These are phyloP conservation scores for Aspergillus luchuensis DNA, from an alignment of 2,329 filamentous ascomycete species.

Conservation along the genomic window DNA sequence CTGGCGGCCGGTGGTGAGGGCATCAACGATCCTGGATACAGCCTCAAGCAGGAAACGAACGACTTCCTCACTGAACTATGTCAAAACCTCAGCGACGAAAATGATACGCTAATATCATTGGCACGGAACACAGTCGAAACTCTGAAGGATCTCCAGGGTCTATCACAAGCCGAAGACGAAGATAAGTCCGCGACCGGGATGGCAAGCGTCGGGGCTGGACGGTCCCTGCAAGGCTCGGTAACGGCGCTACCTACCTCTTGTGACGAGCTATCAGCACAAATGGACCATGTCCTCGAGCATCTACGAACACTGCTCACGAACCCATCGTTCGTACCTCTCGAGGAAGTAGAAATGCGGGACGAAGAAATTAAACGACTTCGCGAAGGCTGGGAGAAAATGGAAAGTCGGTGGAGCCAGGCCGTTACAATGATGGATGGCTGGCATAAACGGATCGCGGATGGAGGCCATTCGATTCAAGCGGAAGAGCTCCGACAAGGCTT, in stretches of 20 bases:
- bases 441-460: slow-evolving; percentile 71
- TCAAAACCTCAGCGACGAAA: slow-evolving; percentile 84
- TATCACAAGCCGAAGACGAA: slow-evolving; percentile 37
- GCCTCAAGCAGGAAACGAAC: slow-evolving; percentile 82
- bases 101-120: slow-evolving; percentile 75
- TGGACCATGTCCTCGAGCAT: slow-evolving; percentile 77
- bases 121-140: slow-evolving; percentile 71
- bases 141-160: slow-evolving; percentile 62
- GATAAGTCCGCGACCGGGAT: slow-evolving; percentile 35
- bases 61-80: slow-evolving; percentile 85
- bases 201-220: slow-evolving; percentile 25
- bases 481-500: slow-evolving; percentile 48
- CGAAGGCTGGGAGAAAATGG: slow-evolving; percentile 91
- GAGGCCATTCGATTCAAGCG: slow-evolving; percentile 44
- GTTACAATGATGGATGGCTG: slow-evolving; percentile 89
- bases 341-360: slow-evolving; percentile 90
- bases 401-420: slow-evolving; percentile 84
- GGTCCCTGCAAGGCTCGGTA: slow-evolving; percentile 30
- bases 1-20: slow-evolving; percentile 41
- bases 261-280: slow-evolving; percentile 69
- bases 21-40: slow-evolving; percentile 62
- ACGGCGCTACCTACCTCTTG: slow-evolving; percentile 60
- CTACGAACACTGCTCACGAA: slow-evolving; percentile 85
- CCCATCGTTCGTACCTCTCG: slow-evolving; percentile 91
- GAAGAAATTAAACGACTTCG: slow-evolving; percentile 83